These are phyloP conservation scores for Pseudonitzschia pungens DNA, from an alignment of 108 stramenopile species.

Conservation along the genomic window DNA sequence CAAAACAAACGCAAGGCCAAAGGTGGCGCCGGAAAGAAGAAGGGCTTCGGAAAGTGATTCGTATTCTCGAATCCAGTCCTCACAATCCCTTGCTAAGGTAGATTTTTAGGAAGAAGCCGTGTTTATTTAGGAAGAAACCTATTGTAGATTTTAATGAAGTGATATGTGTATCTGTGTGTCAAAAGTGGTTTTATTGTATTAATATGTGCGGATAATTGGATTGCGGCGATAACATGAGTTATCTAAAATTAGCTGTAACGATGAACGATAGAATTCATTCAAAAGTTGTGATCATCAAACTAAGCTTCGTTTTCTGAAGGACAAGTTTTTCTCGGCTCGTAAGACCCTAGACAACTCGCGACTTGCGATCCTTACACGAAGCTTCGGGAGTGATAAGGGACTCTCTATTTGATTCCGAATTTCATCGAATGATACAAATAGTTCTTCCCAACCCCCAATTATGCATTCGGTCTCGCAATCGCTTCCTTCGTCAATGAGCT, in stretches of 20 bases:
- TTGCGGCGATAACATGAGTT: too few relatives aligned
- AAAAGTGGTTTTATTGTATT: neutral
- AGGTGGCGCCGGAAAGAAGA: constrained; percentile 12
- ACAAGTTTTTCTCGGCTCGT: constrained; percentile 24
- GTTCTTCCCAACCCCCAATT: constrained; percentile 34
- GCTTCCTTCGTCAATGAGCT: constrained; percentile 14
- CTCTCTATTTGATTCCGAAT: constrained; percentile 14
- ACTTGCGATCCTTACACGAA: constrained; percentile 16
- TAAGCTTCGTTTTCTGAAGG: constrained; percentile 11
- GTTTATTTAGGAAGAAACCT: too few relatives aligned
- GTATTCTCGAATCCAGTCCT: neutral
- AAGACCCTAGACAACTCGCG: constrained; percentile 21
- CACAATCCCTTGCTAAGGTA: too few relatives aligned
- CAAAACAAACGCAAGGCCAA: constrained; percentile 22
- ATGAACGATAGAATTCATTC: neutral
- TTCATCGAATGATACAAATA: constrained; percentile 31
- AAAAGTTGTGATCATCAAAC: neutral
- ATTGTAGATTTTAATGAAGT: neutral
- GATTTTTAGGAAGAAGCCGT: too few relatives aligned
- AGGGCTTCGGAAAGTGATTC: constrained; percentile 5
- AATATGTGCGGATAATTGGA: too few relatives aligned
- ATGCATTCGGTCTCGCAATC: neutral
- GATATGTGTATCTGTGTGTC: neutral
- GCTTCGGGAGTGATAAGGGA: constrained; percentile 9
- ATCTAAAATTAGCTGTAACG: neutral